phyloP scores from a whole-genome alignment of 2,329 filamentous ascomycete genomes.

The Dichotomopilus funicola region DNA sequence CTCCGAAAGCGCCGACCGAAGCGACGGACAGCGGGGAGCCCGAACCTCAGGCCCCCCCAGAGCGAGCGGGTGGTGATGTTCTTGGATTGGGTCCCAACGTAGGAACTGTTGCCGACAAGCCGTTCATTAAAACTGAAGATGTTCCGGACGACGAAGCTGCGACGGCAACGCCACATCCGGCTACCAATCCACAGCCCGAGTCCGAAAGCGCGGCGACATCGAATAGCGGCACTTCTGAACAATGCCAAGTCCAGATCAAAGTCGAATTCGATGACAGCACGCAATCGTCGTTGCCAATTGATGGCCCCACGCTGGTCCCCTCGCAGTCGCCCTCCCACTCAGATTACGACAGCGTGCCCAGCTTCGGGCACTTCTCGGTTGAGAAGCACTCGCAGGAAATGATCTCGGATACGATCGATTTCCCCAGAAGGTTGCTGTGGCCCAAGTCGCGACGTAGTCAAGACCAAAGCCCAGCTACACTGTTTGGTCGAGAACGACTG shows the following conservation, averaged over 20 bases:
- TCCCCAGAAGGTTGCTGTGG: slow-evolving; percentile 21
- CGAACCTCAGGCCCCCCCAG: not conserved
- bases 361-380: slow-evolving; percentile 15
- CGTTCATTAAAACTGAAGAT: no score
- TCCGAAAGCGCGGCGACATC: not conserved
- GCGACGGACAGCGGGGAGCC: not conserved
- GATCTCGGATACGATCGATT: not conserved
- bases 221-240: not conserved
- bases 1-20: not conserved
- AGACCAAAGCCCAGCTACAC: not conserved
- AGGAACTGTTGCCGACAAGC: no score
- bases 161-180: no score
- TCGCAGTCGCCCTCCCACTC: slow-evolving; percentile 4
- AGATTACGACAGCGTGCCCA: slow-evolving; percentile 2
- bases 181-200: not conserved
- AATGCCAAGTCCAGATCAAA: not conserved
- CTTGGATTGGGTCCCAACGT: no score
- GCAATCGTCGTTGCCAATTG: slow-evolving; percentile 12
- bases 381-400: slow-evolving; percentile 17
- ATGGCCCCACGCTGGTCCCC: slow-evolving; percentile 18
- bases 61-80: no score
- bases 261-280: not conserved
- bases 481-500: not conserved
- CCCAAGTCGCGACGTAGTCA: slow-evolving; percentile 9
- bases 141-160: no score